phyloP scores from a whole-genome alignment of 2,329 filamentous ascomycete species.

The Cryphonectria parasitica region DNA sequence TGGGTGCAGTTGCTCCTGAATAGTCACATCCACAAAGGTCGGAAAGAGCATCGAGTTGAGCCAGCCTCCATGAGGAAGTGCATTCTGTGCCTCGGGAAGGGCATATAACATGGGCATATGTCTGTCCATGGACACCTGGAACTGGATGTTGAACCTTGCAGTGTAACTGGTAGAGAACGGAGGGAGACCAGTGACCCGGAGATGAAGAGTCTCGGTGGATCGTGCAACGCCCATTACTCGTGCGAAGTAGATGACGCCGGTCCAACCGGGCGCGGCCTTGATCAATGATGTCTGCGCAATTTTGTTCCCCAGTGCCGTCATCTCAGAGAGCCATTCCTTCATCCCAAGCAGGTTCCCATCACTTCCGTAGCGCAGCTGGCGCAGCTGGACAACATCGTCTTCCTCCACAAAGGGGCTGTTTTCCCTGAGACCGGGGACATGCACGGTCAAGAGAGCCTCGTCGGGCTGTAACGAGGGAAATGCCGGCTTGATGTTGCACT shows the following conservation, averaged over 20 bases:
- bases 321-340: constrained; percentile 18
- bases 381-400: constrained; percentile 33
- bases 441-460: constrained; percentile 22
- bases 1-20: constrained; percentile 30
- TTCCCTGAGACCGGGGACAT: constrained; percentile 34
- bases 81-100: constrained; percentile 27
- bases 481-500: constrained; percentile 18
- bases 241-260: constrained; percentile 29
- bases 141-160: constrained; percentile 33
- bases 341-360: constrained; percentile 17
- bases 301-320: not conserved
- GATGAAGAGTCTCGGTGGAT: constrained; percentile 28
- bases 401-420: constrained; percentile 32
- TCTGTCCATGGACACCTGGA: constrained; percentile 26
- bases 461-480: not conserved
- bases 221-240: constrained; percentile 32
- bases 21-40: constrained; percentile 29
- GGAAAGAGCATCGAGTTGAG: constrained; percentile 34
- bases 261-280: constrained; percentile 28
- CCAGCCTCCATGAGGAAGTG: constrained; percentile 29
- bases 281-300: not conserved
- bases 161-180: constrained; percentile 6
- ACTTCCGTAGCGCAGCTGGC: constrained; percentile 29
- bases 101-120: constrained; percentile 28
- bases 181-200: constrained; percentile 29